These are phyloP conservation scores for Hymenoscyphus repandus DNA, from an alignment of 2,329 filamentous ascomycete species.

Conservation along the genomic window DNA sequence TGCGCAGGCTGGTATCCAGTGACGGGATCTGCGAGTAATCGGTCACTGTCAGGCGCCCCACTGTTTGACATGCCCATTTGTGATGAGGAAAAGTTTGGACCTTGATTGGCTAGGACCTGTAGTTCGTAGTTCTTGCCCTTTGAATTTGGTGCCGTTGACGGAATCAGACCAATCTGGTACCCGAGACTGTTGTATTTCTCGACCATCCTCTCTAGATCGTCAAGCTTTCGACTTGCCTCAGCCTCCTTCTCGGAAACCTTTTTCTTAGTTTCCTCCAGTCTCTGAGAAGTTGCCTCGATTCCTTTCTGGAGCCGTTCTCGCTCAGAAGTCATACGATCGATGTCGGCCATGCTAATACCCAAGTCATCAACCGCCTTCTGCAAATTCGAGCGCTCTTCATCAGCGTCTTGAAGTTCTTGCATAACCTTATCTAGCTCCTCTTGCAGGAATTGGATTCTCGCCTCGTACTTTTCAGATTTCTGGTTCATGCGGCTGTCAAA, in stretches of 20 bases:
- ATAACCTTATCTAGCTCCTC: conserved; percentile 78
- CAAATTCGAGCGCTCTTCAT: conserved; percentile 73
- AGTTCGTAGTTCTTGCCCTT: conserved; percentile 83
- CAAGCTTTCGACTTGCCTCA: conserved; percentile 80
- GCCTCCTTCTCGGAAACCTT: conserved; percentile 78
- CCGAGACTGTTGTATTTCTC: conserved; percentile 91
- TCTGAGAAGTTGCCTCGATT: conserved; percentile 68
- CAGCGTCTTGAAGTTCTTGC: conserved; percentile 69
- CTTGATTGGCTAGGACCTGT: conserved; percentile 72
- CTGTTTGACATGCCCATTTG: conserved; percentile 36
- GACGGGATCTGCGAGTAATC: conserved; percentile 73
- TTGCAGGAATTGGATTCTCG: conserved; percentile 73
- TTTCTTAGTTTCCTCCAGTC: conserved; percentile 80
- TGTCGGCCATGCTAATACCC: conserved; percentile 95
- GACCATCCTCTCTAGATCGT: conserved; percentile 85
- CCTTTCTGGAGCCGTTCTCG: conserved; percentile 87
- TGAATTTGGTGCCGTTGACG: conserved; percentile 76
- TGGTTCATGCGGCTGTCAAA: conserved; percentile 83
- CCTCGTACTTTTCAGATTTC: conserved; percentile 84
- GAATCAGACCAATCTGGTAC: conserved; percentile 90
- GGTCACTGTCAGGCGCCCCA: conserved; percentile 53
- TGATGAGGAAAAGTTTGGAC: conserved; percentile 68
- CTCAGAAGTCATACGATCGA: conserved; percentile 97
- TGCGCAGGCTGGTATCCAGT: conserved; percentile 89
- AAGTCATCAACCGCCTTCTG: conserved; percentile 87